A percentile compares a stretch with the other conserved stretches of the same genome.
Conservation (phyloP, 805 yeast species). For the Lachancea quebecensis region DNA sequence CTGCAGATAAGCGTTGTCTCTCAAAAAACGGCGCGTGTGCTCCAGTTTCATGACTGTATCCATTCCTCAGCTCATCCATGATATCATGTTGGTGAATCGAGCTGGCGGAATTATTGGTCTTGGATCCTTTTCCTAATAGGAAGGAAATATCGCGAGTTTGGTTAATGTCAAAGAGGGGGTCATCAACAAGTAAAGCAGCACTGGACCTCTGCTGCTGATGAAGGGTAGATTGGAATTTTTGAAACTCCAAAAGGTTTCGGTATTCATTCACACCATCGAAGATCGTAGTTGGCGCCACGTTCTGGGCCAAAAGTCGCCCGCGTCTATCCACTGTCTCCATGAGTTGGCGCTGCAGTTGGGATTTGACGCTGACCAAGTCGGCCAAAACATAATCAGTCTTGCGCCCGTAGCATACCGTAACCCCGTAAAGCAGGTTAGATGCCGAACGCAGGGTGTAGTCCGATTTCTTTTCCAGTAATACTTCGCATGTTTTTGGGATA, state of each 20-base stretch:
- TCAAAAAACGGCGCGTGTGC: neutral
- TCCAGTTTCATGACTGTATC: slow-evolving; percentile 3
- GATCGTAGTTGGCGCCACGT: slow-evolving; percentile 1
- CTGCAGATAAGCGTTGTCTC: neutral
- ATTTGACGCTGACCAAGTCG: slow-evolving; percentile 20
- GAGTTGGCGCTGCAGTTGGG: slow-evolving; percentile 18
- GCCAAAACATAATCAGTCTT: slow-evolving; percentile 28
- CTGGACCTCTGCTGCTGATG: neutral
- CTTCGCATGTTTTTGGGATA: slow-evolving; percentile 27
- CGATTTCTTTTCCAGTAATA: slow-evolving; percentile 15
- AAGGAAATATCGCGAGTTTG: slow-evolving; percentile 11
- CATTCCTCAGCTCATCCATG: slow-evolving; percentile 5
- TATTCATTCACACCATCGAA: slow-evolving; percentile 10
- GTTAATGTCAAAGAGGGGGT: slow-evolving; percentile 23
- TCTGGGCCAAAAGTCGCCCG: neutral
- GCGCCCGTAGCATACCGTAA: slow-evolving; percentile 27
- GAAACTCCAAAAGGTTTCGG: slow-evolving; percentile 7
- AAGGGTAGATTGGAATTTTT: neutral
- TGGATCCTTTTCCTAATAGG: neutral
- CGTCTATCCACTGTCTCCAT: slow-evolving; percentile 1
- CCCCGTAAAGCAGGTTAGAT: slow-evolving; percentile 28
- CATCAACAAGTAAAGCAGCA: slow-evolving; percentile 19
- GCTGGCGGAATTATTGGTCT: neutral
- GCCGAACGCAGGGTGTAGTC: slow-evolving; percentile 24
- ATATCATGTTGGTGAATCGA: slow-evolving; percentile 6